Percentiles rank a stretch among this genome's conserved stretches.
Conservation (phyloP, 2,329 filamentous ascomycete species). For the Botryotinia narcissicola region DNA sequence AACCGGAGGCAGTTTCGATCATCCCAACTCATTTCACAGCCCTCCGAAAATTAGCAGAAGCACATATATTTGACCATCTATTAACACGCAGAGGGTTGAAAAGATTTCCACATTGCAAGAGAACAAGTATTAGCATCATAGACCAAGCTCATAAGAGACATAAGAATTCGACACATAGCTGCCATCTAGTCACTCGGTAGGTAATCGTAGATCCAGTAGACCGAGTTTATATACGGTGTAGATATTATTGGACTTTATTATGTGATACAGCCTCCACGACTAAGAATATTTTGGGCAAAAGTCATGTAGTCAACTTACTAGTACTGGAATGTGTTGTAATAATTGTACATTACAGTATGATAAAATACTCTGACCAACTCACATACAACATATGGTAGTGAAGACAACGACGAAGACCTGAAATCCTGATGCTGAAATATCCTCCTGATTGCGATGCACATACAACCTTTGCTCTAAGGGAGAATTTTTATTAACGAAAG, state of each 20-base stretch:
- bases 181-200: background rate
- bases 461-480: background rate
- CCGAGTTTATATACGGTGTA: background rate
- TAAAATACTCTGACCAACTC: background rate
- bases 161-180: background rate
- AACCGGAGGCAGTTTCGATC: background rate
- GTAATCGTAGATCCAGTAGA: background rate
- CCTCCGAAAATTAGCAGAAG: background rate
- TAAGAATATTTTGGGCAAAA: rapidly evolving
- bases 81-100: no score
- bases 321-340: background rate
- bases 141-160: background rate
- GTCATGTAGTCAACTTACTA: background rate
- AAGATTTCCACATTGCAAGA: background rate
- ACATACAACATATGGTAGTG: no score
- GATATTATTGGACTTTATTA: background rate
- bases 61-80: background rate
- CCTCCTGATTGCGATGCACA: background rate
- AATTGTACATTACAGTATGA: background rate
- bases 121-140: background rate
- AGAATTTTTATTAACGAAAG: background rate
- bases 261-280: background rate
- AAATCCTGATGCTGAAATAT: background rate
- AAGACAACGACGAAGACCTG: background rate
- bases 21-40: background rate